These are phyloP conservation scores for Aspergillus udagawae DNA, from an alignment of 2,329 filamentous ascomycete genomes.

Conservation along the genomic window DNA sequence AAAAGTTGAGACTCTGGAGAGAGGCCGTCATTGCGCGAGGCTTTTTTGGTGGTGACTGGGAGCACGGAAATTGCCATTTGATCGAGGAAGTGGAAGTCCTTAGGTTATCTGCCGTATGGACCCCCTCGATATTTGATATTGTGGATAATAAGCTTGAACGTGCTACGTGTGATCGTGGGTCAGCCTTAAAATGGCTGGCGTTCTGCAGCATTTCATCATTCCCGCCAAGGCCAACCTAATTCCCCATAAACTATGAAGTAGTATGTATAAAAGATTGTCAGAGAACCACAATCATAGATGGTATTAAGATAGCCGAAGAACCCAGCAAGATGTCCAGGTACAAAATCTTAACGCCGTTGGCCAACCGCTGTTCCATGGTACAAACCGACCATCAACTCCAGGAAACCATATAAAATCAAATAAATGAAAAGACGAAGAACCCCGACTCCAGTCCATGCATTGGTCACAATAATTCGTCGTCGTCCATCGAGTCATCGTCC, in stretches of 20 bases:
- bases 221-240: background rate
- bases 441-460: background rate
- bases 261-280: background rate
- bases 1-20: background rate
- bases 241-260: background rate
- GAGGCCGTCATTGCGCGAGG: background rate
- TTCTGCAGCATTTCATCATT: no score
- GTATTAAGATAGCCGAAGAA: background rate
- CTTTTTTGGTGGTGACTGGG: background rate
- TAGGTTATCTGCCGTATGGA: no score
- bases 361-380: background rate
- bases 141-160: no score
- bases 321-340: background rate
- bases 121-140: background rate
- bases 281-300: background rate
- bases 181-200: background rate
- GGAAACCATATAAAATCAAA: background rate
- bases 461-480: slow-evolving; percentile 28
- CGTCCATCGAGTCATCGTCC: slow-evolving; percentile 27
- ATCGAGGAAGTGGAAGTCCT: background rate
- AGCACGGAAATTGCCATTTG: background rate
- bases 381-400: background rate
- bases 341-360: background rate
- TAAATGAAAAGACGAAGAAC: slow-evolving; percentile 1
- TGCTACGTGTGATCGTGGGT: no score